Conservation (phyloP, 2,329 filamentous ascomycete species). For the Cladosporium sp. region DNA sequence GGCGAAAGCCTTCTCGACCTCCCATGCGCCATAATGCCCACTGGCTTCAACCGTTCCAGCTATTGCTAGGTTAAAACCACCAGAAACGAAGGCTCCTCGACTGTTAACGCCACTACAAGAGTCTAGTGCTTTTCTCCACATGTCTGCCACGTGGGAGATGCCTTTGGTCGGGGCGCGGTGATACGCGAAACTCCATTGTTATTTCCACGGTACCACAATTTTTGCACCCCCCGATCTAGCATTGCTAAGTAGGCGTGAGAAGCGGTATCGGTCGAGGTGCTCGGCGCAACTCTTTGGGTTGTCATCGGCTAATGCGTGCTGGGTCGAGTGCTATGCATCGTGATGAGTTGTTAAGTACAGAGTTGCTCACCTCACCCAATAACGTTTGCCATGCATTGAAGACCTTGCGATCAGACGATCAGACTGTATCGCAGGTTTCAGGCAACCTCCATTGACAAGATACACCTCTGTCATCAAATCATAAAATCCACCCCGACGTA, state of each 20-base stretch:
- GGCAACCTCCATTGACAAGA: neutral
- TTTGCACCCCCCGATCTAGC: neutral
- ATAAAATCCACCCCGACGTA: neutral
- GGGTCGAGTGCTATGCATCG: neutral
- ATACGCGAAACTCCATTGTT: neutral
- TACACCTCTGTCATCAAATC: neutral
- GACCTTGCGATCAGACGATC: neutral
- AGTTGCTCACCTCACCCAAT: neutral
- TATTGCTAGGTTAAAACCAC: neutral
- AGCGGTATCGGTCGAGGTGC: neutral
- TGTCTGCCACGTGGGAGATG: neutral
- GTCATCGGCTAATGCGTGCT: neutral
- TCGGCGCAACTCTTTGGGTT: neutral
- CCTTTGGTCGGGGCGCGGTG: neutral
- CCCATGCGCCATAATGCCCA: neutral
- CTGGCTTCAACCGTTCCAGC: neutral
- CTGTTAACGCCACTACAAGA: neutral
- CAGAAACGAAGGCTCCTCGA: neutral
- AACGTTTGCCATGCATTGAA: neutral
- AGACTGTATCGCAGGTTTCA: neutral
- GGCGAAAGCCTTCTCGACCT: neutral
- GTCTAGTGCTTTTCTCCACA: neutral
- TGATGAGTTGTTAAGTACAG: neutral
- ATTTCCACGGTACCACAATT: neutral
- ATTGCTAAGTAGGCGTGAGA: neutral